phyloP scores from a whole-genome alignment of 1,284 basidiomycete genomes.

The Cryptococcus wingfieldii region DNA sequence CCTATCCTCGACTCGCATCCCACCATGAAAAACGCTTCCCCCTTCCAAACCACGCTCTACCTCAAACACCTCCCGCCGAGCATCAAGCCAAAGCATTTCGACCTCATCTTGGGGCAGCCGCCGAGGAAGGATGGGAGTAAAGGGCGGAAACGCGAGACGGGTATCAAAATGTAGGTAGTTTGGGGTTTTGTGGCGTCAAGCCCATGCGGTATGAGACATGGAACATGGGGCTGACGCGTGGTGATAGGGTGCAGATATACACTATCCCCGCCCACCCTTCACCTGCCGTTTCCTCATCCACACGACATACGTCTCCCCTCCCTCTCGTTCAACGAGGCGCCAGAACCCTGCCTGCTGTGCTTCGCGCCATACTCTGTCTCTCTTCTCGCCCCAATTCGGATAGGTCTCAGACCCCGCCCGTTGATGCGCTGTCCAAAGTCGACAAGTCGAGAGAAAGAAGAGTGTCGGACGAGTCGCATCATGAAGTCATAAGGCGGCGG shows the following conservation, averaged over 20 bases:
- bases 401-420: too few species aligned
- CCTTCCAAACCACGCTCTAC: constrained; percentile 11
- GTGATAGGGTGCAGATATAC: constrained; percentile 13
- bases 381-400: neutral
- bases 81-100: constrained; percentile 4
- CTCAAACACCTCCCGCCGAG: constrained; percentile 11
- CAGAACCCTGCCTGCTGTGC: too few species aligned
- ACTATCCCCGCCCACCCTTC: neutral
- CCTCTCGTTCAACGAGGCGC: neutral
- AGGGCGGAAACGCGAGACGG: constrained; percentile 3
- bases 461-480: neutral
- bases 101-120: constrained; percentile 12
- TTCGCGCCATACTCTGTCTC: neutral
- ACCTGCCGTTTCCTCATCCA: neutral
- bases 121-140: neutral
- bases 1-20: too few species aligned
- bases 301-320: neutral
- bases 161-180: constrained; percentile 9
- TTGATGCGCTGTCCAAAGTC: too few species aligned
- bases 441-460: too few species aligned
- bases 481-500: neutral
- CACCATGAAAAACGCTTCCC: neutral
- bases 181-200: too few species aligned
- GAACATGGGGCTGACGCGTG: neutral
- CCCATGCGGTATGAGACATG: neutral